Evolutionary conservation across 352 stramenopile genomes (phyloP), one percentile per base, ranked within the genome.

Genomic region (Phytophthora melonis): DNA sequence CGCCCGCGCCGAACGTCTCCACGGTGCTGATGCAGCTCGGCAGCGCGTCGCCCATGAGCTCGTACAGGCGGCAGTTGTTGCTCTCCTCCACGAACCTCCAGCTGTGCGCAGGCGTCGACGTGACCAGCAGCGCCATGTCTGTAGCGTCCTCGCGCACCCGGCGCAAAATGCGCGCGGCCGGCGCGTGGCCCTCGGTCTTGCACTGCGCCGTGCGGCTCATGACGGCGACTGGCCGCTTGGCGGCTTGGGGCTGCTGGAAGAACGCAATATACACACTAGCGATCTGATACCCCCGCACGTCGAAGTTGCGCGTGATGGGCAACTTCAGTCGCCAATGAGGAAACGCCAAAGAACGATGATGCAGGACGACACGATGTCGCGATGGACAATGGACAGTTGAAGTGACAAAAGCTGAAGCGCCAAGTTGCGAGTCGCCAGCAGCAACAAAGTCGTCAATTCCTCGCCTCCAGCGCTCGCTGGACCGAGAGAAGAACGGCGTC

Each of bases 31-130:
- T 68, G 5, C 61, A 68, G 9, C 58, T 23, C 6, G 82, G 81
- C 55, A 90, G 66, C 49, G 79, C 69, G 18, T 79, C 66, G 63
- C 82, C 82, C 18, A 63, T 79, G 63, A 88, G 74, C 58, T 90
- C 83, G 71, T 90, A 90, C 21, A 88, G n/a, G n/a, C 75, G 77
- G 49, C 72, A 66, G 66, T 66, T 54, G 81, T 77, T 70, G 62
- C 73, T 83, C 41, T 88, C 83, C 32, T 47, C n/a, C 43, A 87
- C 74, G 58, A 81, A 85, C 27, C 81, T 79, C 81, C 83, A 90
- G 21, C 66, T 71, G 5, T 76, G 59, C 50, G 74, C 30, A 0
- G 73, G 79, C 63, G 6, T 68, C 14, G 57, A 49, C 41, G 68
- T 73, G 43, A 78, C 74, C 55, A 90, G 77, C 49, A 84, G 63